A percentile compares a stretch with the other conserved stretches of the same genome.
Conservation (phyloP, 2,329 filamentous ascomycete species). For the Bipolaris cookei region DNA sequence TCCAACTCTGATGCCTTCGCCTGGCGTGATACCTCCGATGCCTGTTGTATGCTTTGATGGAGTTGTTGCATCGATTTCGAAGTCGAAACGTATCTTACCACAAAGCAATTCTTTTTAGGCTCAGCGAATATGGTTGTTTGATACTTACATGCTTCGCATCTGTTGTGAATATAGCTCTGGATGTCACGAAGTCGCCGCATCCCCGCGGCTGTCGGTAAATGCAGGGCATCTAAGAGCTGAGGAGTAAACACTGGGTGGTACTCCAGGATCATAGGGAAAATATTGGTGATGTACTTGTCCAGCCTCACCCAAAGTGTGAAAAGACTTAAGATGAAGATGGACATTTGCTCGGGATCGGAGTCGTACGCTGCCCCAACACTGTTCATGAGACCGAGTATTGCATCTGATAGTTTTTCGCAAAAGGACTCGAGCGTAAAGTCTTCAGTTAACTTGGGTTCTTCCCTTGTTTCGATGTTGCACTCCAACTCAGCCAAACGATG, state of each 20-base stretch:
- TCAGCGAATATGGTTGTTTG: slow-evolving; percentile 56
- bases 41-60: slow-evolving; percentile 39
- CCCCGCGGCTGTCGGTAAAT: slow-evolving; percentile 54
- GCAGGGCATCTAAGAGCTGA: slow-evolving; percentile 60
- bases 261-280: slow-evolving; percentile 56
- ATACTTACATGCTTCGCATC: slow-evolving; percentile 33
- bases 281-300: slow-evolving; percentile 54
- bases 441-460: slow-evolving; percentile 14
- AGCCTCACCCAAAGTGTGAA: slow-evolving; percentile 64
- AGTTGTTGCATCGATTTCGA: slow-evolving; percentile 33
- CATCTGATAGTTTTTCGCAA: slow-evolving; percentile 42
- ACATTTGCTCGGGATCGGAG: slow-evolving; percentile 56
- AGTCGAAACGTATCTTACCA: slow-evolving; percentile 52
- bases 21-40: slow-evolving; percentile 31
- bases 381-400: slow-evolving; percentile 48
- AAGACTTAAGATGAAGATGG: slow-evolving; percentile 58
- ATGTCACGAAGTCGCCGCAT: slow-evolving; percentile 59
- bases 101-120: slow-evolving; percentile 51
- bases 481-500: slow-evolving; percentile 27
- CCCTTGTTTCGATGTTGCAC: slow-evolving; percentile 21
- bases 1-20: slow-evolving; percentile 50
- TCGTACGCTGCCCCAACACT: slow-evolving; percentile 50
- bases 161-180: slow-evolving; percentile 56
- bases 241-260: slow-evolving; percentile 60
- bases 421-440: slow-evolving; percentile 31